Percentiles rank a stretch among this genome's conserved stretches.
Evolutionary conservation across 192 early-diverging fungal species (phyloP).

Genomic region (Kickxella alabastrina): DNA sequence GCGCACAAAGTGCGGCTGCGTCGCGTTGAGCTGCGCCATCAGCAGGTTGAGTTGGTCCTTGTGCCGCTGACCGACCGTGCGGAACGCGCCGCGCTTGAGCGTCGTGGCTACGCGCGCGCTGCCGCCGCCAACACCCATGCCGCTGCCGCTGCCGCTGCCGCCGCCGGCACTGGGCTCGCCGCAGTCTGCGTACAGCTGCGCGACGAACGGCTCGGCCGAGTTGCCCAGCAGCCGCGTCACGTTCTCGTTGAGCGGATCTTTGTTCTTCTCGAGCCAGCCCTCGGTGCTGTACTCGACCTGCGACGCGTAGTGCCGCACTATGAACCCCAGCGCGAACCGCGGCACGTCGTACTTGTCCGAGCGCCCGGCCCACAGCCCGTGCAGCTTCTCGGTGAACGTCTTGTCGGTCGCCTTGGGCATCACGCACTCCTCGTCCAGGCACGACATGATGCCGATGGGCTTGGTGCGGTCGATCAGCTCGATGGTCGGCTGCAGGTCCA

Average conservation of each 20-base stretch:
- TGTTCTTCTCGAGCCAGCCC: slow-evolving; percentile 98
- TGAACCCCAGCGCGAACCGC: slow-evolving; percentile 85
- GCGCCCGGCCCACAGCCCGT: slow-evolving; percentile 83
- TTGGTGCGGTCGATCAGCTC: slow-evolving; percentile 97
- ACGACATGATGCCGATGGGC: slow-evolving; percentile 94
- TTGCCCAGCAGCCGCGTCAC: slow-evolving; percentile 80
- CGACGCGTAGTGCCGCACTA: slow-evolving; percentile 91
- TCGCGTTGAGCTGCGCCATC: slow-evolving; percentile 87
- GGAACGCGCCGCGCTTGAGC: slow-evolving; percentile 81
- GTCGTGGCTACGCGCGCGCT: slow-evolving; percentile 31
- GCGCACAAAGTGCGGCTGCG: slow-evolving; percentile 96
- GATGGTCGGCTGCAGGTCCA: slow-evolving; percentile 96
- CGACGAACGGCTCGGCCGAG: slow-evolving; percentile 76
- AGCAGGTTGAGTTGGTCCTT: slow-evolving; percentile 88
- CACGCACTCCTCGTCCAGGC: slow-evolving; percentile 98
- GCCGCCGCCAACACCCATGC: background rate
- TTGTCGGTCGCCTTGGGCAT: slow-evolving; percentile 94
- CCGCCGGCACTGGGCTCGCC: slow-evolving; percentile 52
- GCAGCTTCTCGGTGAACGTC: slow-evolving; percentile 90
- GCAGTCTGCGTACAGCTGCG: slow-evolving; percentile 79
- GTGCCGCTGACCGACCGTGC: slow-evolving; percentile 91
- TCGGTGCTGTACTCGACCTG: slow-evolving; percentile 87
- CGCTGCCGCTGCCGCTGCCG: slow-evolving; percentile 6
- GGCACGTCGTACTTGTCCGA: slow-evolving; percentile 83
- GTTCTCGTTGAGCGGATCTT: slow-evolving; percentile 95